Evolutionary conservation across 257 asterid genomes (phyloP), one percentile per base, ranked within the genome.

Genomic region (Pogostemon cablin): DNA sequence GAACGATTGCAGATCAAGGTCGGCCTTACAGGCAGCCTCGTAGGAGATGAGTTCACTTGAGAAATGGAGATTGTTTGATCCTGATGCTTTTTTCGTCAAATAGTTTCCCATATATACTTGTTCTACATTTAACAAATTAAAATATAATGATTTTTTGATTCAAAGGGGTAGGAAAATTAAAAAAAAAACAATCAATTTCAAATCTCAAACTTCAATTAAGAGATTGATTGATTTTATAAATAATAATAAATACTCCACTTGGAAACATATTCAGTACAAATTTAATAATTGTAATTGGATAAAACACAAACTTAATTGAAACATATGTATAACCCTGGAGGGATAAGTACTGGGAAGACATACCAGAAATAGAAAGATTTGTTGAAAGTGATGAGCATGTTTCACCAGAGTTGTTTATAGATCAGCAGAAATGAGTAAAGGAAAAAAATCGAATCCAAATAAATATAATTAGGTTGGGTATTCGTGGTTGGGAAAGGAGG

Each of bases 21-120:
- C 98, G 11, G 50, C 20, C 65, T 59, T 81, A 86, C 99, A 93
- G 8, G 97, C 98, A 0, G 96, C 95, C 72, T 81, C 92, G 76
- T 93, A 91, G 11, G 89, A 82, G 66, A 66, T 81, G 38, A 93
- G 80, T 60, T 86, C 91, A 0, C 75, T 73, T 37, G 88, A 67
- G 79, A 68, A 81, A 4, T 80, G 87, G 34, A 84, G 81, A 58
- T 79, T 82, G 82, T 66, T 80, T 42, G 81, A 52, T 10, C 75
- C 49, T 20, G 92, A 77, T 34, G 84, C 40, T 69, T 67, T 86
- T 85, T 88, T 93, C 95, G 91, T 93, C 84, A 93, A 17, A 58
- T 90, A 84, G 79, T 83, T 82, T 77, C 98, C 98, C 98, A 92
- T 92, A 34, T 44, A 47, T 11, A 17, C 32, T 4, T 55, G 50